A percentile compares a stretch with the other conserved stretches of the same genome.
phyloP scores from a whole-genome alignment of 805 yeast genomes.

The Monosporozyma solicola region DNA sequence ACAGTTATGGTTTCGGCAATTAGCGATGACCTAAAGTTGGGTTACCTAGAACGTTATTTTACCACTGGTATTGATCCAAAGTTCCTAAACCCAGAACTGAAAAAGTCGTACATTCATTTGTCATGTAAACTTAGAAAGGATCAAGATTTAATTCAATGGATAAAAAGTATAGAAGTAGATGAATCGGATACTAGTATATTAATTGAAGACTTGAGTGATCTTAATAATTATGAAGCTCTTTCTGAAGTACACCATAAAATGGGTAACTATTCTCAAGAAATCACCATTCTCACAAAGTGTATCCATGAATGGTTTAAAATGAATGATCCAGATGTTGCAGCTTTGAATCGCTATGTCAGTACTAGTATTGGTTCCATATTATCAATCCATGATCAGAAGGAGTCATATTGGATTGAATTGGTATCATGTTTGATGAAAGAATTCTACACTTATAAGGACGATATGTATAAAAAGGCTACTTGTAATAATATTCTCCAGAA shows the following conservation, averaged over 20 bases:
- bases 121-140: conserved; percentile 9
- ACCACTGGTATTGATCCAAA: background rate
- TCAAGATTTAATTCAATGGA: conserved; percentile 11
- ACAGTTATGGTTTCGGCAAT: conserved; percentile 4
- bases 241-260: conserved; percentile 14
- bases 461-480: conserved; percentile 7
- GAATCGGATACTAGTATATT: conserved; percentile 9
- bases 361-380: background rate
- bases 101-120: conserved; percentile 11
- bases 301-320: conserved; percentile 12
- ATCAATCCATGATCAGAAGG: conserved; percentile 1
- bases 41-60: conserved; percentile 17
- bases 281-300: conserved; percentile 11
- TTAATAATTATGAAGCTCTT: conserved; percentile 13
- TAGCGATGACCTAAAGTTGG: conserved; percentile 5
- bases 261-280: conserved; percentile 10
- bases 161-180: conserved; percentile 9
- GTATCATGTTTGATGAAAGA: conserved; percentile 15
- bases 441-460: conserved; percentile 8
- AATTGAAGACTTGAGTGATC: conserved; percentile 5
- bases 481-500: conserved; percentile 14
- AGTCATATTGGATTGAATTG: conserved; percentile 18
- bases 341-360: conserved; percentile 1
- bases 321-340: background rate
- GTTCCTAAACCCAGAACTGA: conserved; percentile 3